Evolutionary conservation across 805 yeast species (phyloP).

Genomic region (Candida ulmi): DNA sequence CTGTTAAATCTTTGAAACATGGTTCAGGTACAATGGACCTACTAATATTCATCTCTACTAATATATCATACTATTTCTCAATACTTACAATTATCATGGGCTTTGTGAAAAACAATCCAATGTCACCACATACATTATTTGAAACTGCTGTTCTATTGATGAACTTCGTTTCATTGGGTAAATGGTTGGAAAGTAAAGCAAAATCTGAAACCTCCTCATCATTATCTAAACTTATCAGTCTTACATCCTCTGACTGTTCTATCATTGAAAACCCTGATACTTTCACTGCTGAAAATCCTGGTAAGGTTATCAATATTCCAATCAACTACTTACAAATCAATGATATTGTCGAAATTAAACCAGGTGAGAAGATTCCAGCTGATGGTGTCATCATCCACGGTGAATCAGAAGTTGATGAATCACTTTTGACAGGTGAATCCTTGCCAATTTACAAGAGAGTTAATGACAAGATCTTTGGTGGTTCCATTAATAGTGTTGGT

Average conservation of each 20-base stretch:
- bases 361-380: slow-evolving; percentile 88
- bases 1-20: slow-evolving; percentile 60
- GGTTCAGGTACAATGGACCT: slow-evolving; percentile 89
- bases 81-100: slow-evolving; percentile 51
- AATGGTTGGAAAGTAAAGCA: slow-evolving; percentile 86
- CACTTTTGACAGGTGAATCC: slow-evolving; percentile 89
- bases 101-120: slow-evolving; percentile 32
- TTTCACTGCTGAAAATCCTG: slow-evolving; percentile 17
- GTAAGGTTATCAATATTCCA: slow-evolving; percentile 44
- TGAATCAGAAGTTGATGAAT: slow-evolving; percentile 79
- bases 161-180: slow-evolving; percentile 81
- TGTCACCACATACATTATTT: slow-evolving; percentile 67
- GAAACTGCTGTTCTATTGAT: slow-evolving; percentile 86
- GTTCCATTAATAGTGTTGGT: slow-evolving; percentile 82
- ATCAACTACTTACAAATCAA: slow-evolving; percentile 72
- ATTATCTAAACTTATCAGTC: slow-evolving; percentile 68
- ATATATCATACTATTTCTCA: slow-evolving; percentile 74
- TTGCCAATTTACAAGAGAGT: slow-evolving; percentile 57
- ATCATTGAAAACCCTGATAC: slow-evolving; percentile 42
- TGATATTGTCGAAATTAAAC: slow-evolving; percentile 73
- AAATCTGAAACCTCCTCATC: slow-evolving; percentile 93
- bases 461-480: slow-evolving; percentile 76
- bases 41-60: slow-evolving; percentile 75
- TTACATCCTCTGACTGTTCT: slow-evolving; percentile 73
- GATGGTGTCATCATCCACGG: slow-evolving; percentile 84